Evolutionary conservation across 139 green algal genomes (phyloP).

Genomic region (Chlamydomonas sphaeroides): DNA sequence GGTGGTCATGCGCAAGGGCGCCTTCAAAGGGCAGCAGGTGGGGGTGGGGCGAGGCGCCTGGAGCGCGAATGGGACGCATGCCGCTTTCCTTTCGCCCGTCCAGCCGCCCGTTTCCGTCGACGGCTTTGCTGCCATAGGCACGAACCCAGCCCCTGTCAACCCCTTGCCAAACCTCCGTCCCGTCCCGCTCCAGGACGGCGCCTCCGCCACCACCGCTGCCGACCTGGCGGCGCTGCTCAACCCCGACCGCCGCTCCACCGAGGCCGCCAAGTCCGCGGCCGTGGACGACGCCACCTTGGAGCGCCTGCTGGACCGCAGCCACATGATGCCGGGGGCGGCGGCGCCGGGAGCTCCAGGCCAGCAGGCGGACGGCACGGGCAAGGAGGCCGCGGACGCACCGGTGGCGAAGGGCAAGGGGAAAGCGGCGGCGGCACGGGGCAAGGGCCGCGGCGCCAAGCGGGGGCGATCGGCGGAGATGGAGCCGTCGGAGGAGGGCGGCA

Average conservation of each 20-base stretch:
- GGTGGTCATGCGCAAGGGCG: constrained; percentile 96
- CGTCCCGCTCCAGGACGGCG: too few species aligned
- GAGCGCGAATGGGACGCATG: too few species aligned
- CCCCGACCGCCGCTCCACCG: constrained; percentile 51
- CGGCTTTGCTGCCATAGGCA: too few species aligned
- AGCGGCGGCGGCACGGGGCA: background rate
- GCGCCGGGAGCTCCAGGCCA: background rate
- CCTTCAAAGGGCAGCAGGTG: constrained; percentile 81
- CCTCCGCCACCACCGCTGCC: constrained; percentile 61
- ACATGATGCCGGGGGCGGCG: constrained; percentile 64
- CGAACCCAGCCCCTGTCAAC: too few species aligned
- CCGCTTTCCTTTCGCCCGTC: too few species aligned
- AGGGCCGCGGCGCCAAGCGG: background rate
- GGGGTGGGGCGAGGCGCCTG: too few species aligned
- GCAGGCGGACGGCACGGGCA: background rate
- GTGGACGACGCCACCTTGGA: constrained; percentile 74
- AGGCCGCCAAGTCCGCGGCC: constrained; percentile 77
- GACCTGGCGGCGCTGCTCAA: constrained; percentile 88
- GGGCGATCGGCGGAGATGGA: too few species aligned
- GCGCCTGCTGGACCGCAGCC: constrained; percentile 76
- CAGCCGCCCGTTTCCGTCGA: too few species aligned
- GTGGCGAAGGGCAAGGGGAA: background rate
- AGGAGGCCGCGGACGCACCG: background rate
- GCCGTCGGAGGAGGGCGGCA: background rate
- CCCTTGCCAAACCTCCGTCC: too few species aligned